Percentiles rank a stretch among this genome's conserved stretches.
These are phyloP conservation scores for Nemania bipapillata DNA, from an alignment of 2,329 filamentous ascomycete species.

Conservation along the genomic window DNA sequence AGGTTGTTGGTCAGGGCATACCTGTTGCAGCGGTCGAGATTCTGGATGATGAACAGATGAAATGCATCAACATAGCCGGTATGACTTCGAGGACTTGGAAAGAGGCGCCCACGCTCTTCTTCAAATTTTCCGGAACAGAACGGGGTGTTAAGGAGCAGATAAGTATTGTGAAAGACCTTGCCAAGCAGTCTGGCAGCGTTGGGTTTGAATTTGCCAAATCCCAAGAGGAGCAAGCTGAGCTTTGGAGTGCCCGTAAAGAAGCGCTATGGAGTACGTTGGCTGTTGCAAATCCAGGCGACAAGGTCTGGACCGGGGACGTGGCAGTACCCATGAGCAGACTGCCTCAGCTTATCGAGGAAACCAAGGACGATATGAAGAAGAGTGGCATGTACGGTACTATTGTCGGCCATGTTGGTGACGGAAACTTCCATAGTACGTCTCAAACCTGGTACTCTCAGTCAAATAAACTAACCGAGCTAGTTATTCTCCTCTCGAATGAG, in stretches of 20 bases:
- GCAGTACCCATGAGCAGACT: constrained; percentile 81
- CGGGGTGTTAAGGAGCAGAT: constrained; percentile 82
- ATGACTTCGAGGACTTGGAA: constrained; percentile 69
- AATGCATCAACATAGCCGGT: constrained; percentile 64
- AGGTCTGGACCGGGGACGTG: constrained; percentile 87
- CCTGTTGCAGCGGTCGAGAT: constrained; percentile 83
- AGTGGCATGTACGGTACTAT: constrained; percentile 71
- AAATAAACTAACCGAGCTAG: constrained; percentile 48
- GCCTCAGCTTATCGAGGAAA: constrained; percentile 80
- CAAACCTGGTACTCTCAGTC: not conserved
- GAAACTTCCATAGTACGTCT: constrained; percentile 75
- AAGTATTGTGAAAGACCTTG: constrained; percentile 49
- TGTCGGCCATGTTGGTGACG: constrained; percentile 78
- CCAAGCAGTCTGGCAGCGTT: constrained; percentile 65
- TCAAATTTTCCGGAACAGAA: constrained; percentile 75
- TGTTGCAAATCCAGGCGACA: constrained; percentile 71
- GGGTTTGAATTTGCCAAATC: constrained; percentile 81
- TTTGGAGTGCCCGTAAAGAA: constrained; percentile 87
- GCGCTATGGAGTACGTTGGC: constrained; percentile 84
- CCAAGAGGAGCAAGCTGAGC: constrained; percentile 75
- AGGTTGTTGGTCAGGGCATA: constrained; percentile 76
- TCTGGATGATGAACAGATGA: constrained; percentile 82
- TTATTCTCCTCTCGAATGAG: constrained; percentile 71
- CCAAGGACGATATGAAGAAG: constrained; percentile 69
- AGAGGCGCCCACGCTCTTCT: constrained; percentile 74